phyloP scores from a whole-genome alignment of 306 rosid genomes.

The Lathyrus tuberosus region DNA sequence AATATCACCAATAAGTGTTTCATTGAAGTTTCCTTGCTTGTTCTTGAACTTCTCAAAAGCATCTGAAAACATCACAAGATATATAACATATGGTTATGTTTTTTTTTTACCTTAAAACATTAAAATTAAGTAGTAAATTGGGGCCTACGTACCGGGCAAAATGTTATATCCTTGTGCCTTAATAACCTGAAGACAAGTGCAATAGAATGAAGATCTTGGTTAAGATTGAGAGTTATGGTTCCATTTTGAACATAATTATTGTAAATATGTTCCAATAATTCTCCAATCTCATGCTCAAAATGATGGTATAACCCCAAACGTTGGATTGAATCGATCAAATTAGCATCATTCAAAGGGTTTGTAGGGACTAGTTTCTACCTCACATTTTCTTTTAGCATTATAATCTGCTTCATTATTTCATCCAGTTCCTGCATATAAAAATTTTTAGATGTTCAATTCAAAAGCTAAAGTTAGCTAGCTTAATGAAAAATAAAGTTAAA shows the following conservation, averaged over 20 bases:
- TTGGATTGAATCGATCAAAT: slow-evolving; percentile 22
- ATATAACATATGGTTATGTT: background rate
- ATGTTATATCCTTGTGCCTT: slow-evolving; percentile 30
- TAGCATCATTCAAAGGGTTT: background rate
- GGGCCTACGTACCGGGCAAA: background rate
- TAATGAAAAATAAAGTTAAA: background rate
- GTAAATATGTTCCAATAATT: slow-evolving; percentile 8
- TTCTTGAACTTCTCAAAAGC: slow-evolving; percentile 48
- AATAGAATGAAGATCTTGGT: background rate
- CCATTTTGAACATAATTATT: slow-evolving; percentile 9
- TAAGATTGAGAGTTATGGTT: background rate
- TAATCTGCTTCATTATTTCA: slow-evolving; percentile 3
- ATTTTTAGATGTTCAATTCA: background rate
- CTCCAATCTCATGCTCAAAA: slow-evolving; percentile 21
- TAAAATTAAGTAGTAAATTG: background rate
- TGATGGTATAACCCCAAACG: slow-evolving; percentile 24
- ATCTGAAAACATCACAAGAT: slow-evolving; percentile 24
- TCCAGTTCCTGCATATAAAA: background rate
- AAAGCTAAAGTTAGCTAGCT: too few relatives aligned
- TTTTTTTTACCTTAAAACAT: background rate
- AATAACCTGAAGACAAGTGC: slow-evolving; percentile 28
- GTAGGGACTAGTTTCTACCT: background rate
- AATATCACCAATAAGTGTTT: slow-evolving; percentile 10
- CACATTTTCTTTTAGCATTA: slow-evolving; percentile 7
- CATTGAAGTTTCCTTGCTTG: slow-evolving; percentile 9